Evolutionary conservation across 2,329 filamentous ascomycete species (phyloP), one percentile per base, ranked within the genome.

Genomic region (Fusarium metavorans): DNA sequence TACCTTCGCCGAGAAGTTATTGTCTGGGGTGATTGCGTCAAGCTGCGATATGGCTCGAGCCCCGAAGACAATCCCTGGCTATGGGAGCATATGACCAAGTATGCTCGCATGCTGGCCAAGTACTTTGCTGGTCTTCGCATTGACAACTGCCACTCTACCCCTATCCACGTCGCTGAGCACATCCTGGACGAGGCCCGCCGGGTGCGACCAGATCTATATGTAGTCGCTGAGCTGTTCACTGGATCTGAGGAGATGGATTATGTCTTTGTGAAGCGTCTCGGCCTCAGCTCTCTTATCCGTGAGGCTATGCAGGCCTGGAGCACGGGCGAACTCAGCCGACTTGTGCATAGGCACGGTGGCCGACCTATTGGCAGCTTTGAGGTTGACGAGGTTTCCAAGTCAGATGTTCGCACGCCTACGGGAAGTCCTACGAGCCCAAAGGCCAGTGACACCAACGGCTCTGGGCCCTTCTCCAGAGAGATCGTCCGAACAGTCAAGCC

Each of bases 221-320:
- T 98, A 37, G 96, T 97, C 66, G 97, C 97, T 27, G 97, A 99
- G 83, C 90, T 99, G 2, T 99, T 99, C 82, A 97, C 95, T 2
- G 97, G 97, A 13, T 97, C 95, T 0, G 97, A 99, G 81, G 93
- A 97, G 80, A 98, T 94, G 87, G 97, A 99, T 80, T 98, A 97
- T 80, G 89, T 97, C 64, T 99, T 98, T 81, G 95, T 98, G 75
- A 97, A 97, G 85, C 91, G 95, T 27, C 90, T 99, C 3, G 97
- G 97, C 7, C 88, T 99, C 66, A 97, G 94, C 82, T 94, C 95
- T 8, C 88, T 99, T 60, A 98, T 99, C 76, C 92, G 97, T 68
- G 97, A 99, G 84, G 96, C 96, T 13, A 99, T 99, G 97, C 97
- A 99, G 82, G 94, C 95, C 35, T 98, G 96, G 96, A 96, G 93